These are phyloP conservation scores for Hypoxylon lenormandii DNA, from an alignment of 495 filamentous ascomycete genomes.

Conservation along the genomic window DNA sequence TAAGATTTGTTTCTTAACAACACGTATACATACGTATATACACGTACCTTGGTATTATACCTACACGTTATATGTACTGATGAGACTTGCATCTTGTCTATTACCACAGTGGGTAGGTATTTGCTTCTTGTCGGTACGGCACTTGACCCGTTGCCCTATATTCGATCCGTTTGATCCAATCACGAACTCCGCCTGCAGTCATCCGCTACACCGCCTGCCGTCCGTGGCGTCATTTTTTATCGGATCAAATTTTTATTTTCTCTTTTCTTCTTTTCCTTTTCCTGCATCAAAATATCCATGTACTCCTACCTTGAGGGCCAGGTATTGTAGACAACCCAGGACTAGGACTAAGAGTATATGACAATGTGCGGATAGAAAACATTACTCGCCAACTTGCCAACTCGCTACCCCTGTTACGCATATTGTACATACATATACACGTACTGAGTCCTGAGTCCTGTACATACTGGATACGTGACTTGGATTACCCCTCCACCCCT, in stretches of 20 bases:
- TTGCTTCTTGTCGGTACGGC: conserved; percentile 16
- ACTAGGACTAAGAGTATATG: not conserved
- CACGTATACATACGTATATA: too few species aligned
- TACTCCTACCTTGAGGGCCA: conserved; percentile 5
- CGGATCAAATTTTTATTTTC: conserved; percentile 15
- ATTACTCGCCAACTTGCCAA: too few species aligned
- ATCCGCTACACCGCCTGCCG: conserved; percentile 40
- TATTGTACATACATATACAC: conserved; percentile 37
- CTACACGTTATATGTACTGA: not conserved
- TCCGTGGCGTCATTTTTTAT: conserved; percentile 33
- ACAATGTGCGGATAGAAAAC: conserved; percentile 43
- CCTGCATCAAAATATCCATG: conserved; percentile 25
- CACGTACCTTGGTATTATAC: too few species aligned
- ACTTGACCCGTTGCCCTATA: too few species aligned
- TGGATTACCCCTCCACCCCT: conserved; percentile 30
- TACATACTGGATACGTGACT: conserved; percentile 13
- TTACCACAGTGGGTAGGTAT: conserved; percentile 32
- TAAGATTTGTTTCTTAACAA: conserved; percentile 30
- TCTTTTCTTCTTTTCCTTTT: conserved; percentile 3
- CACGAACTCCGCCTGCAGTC: conserved; percentile 10
- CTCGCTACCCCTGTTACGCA: conserved; percentile 43
- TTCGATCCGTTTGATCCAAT: too few species aligned
- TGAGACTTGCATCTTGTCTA: not conserved
- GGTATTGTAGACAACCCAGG: not conserved
- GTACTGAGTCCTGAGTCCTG: too few species aligned